These are phyloP conservation scores for Cicer cuneatum DNA, from an alignment of 306 rosid species.

Conservation along the genomic window DNA sequence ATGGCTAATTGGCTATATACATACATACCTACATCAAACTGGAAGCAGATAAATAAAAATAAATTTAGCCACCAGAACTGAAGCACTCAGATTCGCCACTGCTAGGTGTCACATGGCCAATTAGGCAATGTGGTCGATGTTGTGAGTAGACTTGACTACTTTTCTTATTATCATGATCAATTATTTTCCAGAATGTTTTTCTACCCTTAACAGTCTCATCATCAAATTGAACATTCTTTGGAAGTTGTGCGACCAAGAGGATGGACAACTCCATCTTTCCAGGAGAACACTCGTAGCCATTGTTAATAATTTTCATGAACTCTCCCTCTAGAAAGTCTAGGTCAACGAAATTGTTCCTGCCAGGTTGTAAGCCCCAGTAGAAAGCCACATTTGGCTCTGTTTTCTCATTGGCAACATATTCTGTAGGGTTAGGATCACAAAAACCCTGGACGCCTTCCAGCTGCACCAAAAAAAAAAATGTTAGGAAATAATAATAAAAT, in stretches of 20 bases:
- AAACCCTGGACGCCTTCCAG: slow-evolving; percentile 51
- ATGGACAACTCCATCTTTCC: slow-evolving; percentile 52
- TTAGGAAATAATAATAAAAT: slow-evolving; percentile 15
- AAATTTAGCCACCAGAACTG: slow-evolving; percentile 38
- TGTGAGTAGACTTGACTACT: slow-evolving; percentile 37
- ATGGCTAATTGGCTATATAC: neutral
- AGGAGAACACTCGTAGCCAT: slow-evolving; percentile 44
- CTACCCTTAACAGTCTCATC: slow-evolving; percentile 18
- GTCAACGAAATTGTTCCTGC: slow-evolving; percentile 15
- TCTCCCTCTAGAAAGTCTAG: slow-evolving; percentile 40
- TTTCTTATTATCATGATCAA: slow-evolving; percentile 35
- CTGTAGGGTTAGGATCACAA: slow-evolving; percentile 61
- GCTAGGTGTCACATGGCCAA: slow-evolving; percentile 39
- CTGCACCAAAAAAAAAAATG: slow-evolving; percentile 44
- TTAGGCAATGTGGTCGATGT: slow-evolving; percentile 43
- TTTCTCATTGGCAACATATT: slow-evolving; percentile 45
- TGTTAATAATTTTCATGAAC: slow-evolving; percentile 46
- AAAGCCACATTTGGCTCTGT: slow-evolving; percentile 52
- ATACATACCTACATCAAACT: slow-evolving; percentile 23
- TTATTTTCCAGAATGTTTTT: slow-evolving; percentile 44
- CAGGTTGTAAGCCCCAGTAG: slow-evolving; percentile 54
- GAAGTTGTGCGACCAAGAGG: slow-evolving; percentile 42
- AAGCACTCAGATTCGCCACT: slow-evolving; percentile 17
- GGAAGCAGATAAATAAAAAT: slow-evolving; percentile 4
- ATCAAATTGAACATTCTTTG: slow-evolving; percentile 40